A percentile compares a stretch with the other conserved stretches of the same genome.
phyloP scores from a whole-genome alignment of 1,284 basidiomycete species.

The Apiotrichum gracile region DNA sequence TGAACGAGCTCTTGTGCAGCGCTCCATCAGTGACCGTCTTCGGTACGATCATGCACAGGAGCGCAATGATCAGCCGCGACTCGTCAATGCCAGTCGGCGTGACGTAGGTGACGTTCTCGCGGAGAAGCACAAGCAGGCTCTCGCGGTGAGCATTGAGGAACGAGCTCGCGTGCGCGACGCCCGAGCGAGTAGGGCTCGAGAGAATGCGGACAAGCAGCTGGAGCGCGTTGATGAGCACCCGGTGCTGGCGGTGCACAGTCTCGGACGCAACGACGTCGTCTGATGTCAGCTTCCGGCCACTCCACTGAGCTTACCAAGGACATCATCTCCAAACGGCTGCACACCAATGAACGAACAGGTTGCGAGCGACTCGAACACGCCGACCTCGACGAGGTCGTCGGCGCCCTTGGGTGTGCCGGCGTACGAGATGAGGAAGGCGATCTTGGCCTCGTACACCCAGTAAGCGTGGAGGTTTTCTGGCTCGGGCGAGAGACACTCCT shows the following conservation, averaged over 20 bases:
- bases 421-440: slow-evolving; percentile 79
- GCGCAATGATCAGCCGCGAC: slow-evolving; percentile 48
- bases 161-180: slow-evolving; percentile 42
- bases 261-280: slow-evolving; percentile 21
- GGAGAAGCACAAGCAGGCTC: slow-evolving; percentile 49
- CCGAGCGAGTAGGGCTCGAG: slow-evolving; percentile 16
- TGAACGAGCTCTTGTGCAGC: slow-evolving; percentile 66
- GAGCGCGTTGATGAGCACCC: slow-evolving; percentile 29
- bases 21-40: slow-evolving; percentile 56
- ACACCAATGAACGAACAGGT: slow-evolving; percentile 81
- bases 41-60: slow-evolving; percentile 49
- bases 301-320: slow-evolving; percentile 58
- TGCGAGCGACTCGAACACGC: slow-evolving; percentile 69
- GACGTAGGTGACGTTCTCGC: slow-evolving; percentile 46
- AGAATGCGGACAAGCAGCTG: slow-evolving; percentile 33
- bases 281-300: neutral
- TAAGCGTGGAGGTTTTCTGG: slow-evolving; percentile 85
- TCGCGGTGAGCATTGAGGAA: slow-evolving; percentile 53
- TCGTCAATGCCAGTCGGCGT: slow-evolving; percentile 48
- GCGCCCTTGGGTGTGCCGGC: slow-evolving; percentile 75
- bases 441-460: slow-evolving; percentile 92
- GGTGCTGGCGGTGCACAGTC: slow-evolving; percentile 33
- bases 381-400: slow-evolving; percentile 74
- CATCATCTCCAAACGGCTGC: slow-evolving; percentile 71
- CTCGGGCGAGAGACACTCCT: slow-evolving; percentile 77